Percentiles rank a stretch among this genome's conserved stretches.
Conservation (phyloP, 495 filamentous ascomycete species). For the Rostrohypoxylon terebratum region DNA sequence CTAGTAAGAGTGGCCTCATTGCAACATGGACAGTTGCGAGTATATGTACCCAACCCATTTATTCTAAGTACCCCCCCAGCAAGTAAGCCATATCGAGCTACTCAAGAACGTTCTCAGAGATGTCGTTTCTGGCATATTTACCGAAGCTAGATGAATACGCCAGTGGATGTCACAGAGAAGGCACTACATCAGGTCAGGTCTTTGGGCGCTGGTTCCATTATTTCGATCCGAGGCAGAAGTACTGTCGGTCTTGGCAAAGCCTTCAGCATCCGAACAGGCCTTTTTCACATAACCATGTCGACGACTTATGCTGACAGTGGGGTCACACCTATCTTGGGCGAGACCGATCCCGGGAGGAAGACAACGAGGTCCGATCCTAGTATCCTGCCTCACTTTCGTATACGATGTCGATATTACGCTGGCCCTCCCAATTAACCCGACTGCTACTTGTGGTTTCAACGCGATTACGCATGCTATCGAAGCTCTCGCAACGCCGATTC, state of each 20-base stretch:
- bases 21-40: slow-evolving; percentile 70
- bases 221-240: slow-evolving; percentile 74
- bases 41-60: slow-evolving; percentile 68
- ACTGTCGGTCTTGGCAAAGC: slow-evolving; percentile 77
- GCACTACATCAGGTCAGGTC: slow-evolving; percentile 63
- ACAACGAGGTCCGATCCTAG: slow-evolving; percentile 72
- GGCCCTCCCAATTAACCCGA: slow-evolving; percentile 70
- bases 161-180: slow-evolving; percentile 70
- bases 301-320: slow-evolving; percentile 78
- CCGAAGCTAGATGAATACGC: slow-evolving; percentile 76
- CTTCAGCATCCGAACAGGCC: slow-evolving; percentile 71
- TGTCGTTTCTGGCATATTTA: slow-evolving; percentile 68
- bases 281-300: slow-evolving; percentile 74
- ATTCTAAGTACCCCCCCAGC: slow-evolving; percentile 71
- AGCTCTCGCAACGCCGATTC: slow-evolving; percentile 73
- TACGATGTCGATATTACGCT: slow-evolving; percentile 78
- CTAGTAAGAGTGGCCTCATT: background rate
- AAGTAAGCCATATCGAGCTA: slow-evolving; percentile 63
- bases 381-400: slow-evolving; percentile 74
- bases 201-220: slow-evolving; percentile 54
- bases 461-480: slow-evolving; percentile 78
- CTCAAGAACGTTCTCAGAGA: slow-evolving; percentile 63
- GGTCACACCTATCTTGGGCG: slow-evolving; percentile 76
- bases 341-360: slow-evolving; percentile 72
- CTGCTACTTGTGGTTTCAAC: slow-evolving; percentile 74